A percentile compares a stretch with the other conserved stretches of the same genome.
Conservation (phyloP, 768 basidiomycete genomes). For the Mycena kentingensis region DNA sequence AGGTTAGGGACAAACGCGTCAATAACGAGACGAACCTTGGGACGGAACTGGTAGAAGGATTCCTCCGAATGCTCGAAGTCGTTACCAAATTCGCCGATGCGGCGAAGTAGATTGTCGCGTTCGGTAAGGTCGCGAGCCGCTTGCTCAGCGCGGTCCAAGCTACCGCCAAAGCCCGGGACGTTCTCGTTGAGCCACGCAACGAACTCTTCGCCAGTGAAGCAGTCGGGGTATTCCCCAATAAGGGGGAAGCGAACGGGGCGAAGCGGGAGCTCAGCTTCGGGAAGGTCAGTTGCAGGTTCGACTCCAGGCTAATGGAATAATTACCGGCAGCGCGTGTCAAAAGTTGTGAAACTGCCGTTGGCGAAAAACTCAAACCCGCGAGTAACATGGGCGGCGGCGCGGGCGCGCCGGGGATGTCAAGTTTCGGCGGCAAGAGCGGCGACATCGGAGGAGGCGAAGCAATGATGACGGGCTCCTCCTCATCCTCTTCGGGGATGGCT, state of each 20-base stretch:
- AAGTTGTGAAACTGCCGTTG: slow-evolving; percentile 65
- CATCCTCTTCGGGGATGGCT: slow-evolving; percentile 45
- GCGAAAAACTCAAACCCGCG: slow-evolving; percentile 71
- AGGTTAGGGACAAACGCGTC: neutral
- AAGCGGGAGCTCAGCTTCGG: slow-evolving; percentile 59
- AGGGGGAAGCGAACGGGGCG: slow-evolving; percentile 75
- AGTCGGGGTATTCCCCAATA: slow-evolving; percentile 81
- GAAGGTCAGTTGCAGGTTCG: neutral
- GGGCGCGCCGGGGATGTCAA: slow-evolving; percentile 35
- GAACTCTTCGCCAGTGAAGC: slow-evolving; percentile 89
- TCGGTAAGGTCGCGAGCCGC: slow-evolving; percentile 65
- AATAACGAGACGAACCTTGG: slow-evolving; percentile 53
- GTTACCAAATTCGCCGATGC: slow-evolving; percentile 84
- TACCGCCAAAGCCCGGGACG: slow-evolving; percentile 76
- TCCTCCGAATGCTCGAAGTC: slow-evolving; percentile 76
- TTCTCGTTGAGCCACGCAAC: slow-evolving; percentile 80
- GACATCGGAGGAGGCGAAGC: slow-evolving; percentile 67
- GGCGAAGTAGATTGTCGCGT: slow-evolving; percentile 61
- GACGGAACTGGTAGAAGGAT: slow-evolving; percentile 82
- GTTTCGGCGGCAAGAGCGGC: slow-evolving; percentile 57
- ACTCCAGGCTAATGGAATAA: neutral
- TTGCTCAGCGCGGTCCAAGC: slow-evolving; percentile 77
- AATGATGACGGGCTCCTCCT: slow-evolving; percentile 33
- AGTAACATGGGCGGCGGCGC: slow-evolving; percentile 63
- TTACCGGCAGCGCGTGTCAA: slow-evolving; percentile 62